phyloP scores from a whole-genome alignment of 2,329 filamentous ascomycete genomes.

The Botrytis byssoidea region DNA sequence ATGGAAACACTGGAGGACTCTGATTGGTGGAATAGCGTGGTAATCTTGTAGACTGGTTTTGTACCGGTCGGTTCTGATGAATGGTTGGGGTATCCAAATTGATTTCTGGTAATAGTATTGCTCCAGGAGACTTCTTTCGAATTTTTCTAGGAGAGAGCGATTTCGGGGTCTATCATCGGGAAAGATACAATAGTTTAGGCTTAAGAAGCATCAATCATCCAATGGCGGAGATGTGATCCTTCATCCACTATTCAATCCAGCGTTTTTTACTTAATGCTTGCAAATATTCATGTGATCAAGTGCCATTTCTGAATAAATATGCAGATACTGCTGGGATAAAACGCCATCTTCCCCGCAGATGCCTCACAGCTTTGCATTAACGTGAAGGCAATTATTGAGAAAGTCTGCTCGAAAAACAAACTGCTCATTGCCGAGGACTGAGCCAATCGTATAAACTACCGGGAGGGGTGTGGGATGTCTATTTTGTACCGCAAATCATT shows the following conservation, averaged over 20 bases:
- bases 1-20: background rate
- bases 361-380: background rate
- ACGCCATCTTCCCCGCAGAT: background rate
- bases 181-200: background rate
- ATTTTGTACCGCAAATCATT: background rate
- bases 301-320: background rate
- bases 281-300: background rate
- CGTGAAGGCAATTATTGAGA: background rate
- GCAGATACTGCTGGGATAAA: background rate
- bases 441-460: background rate
- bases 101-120: background rate
- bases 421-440: background rate
- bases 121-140: background rate
- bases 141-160: background rate
- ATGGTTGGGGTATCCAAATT: background rate
- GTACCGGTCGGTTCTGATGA: background rate
- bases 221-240: background rate
- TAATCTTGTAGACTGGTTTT: background rate
- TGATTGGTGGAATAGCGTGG: background rate
- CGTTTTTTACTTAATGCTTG: background rate
- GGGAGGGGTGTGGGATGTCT: background rate
- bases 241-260: constrained; percentile 1
- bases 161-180: background rate
- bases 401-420: background rate
- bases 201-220: background rate